A percentile compares a stretch with the other conserved stretches of the same genome.
Conservation (phyloP, 2,329 filamentous ascomycete species). For the Trichoderma harzianum region DNA sequence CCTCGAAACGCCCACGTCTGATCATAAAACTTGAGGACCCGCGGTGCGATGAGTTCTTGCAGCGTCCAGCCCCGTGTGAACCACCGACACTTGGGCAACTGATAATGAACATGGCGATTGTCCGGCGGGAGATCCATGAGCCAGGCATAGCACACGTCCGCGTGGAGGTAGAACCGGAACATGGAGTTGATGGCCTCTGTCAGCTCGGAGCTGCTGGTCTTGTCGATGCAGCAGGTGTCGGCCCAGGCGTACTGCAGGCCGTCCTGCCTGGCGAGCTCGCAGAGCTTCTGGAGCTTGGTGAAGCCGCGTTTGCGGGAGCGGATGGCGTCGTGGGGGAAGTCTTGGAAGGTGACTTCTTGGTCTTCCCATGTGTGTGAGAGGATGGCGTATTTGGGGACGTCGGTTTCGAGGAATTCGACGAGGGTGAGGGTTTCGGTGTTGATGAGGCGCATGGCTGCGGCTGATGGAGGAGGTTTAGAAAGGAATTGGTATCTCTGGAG, state of each 20-base stretch:
- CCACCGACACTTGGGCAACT: constrained; percentile 7
- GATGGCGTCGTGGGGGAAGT: neutral
- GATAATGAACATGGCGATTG: neutral
- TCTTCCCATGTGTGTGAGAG: constrained; percentile 20
- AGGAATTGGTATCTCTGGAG: neutral
- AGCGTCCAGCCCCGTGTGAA: constrained; percentile 20
- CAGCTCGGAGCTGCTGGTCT: constrained; percentile 16
- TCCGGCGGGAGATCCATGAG: neutral
- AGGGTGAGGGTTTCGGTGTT: neutral
- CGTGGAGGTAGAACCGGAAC: neutral
- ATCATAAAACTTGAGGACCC: constrained; percentile 26
- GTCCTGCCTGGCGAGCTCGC: neutral
- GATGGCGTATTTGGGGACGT: constrained; percentile 18
- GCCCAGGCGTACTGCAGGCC: constrained; percentile 18
- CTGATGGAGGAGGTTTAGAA: neutral
- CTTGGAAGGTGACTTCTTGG: constrained; percentile 17
- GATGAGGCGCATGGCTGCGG: neutral
- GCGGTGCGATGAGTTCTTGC: constrained; percentile 31
- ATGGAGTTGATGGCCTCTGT: neutral
- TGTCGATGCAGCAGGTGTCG: constrained; percentile 22
- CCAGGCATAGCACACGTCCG: neutral
- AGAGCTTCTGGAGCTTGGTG: neutral
- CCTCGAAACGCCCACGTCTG: neutral
- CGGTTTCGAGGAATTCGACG: neutral
- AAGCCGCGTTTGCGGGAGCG: neutral